Conservation (phyloP, 2,329 filamentous ascomycete species). For the Fusarium heterosporum region DNA sequence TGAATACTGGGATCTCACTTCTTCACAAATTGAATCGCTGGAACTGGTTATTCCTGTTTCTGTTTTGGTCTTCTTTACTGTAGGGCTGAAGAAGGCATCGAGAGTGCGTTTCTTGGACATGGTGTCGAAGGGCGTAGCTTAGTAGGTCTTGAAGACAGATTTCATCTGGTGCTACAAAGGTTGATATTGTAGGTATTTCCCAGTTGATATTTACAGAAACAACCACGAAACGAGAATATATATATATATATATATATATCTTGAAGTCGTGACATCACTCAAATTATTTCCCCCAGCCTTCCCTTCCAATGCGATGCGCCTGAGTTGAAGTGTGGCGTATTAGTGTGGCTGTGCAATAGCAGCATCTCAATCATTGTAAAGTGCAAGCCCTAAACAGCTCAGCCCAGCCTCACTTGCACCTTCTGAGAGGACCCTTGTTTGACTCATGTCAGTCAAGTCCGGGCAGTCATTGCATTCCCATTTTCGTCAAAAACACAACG, state of each 20-base stretch:
- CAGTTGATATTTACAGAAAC: neutral
- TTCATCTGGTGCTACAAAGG: fast-evolving
- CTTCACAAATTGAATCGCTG: conserved; percentile 10
- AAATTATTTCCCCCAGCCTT: conserved; percentile 16
- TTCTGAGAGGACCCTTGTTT: conserved; percentile 38
- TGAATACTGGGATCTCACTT: conserved; percentile 2
- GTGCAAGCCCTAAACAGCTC: conserved; percentile 44
- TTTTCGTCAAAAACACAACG: conserved; percentile 37
- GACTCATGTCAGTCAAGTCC: conserved; percentile 18
- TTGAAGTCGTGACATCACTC: conserved; percentile 42
- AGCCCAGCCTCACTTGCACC: conserved; percentile 45
- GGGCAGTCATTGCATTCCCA: conserved; percentile 38
- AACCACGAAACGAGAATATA: conserved; percentile 1
- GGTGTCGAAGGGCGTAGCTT: neutral
- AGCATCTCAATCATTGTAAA: conserved; percentile 3
- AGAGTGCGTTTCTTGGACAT: conserved; percentile 65
- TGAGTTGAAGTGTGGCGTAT: conserved; percentile 42
- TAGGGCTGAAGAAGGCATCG: conserved; percentile 71
- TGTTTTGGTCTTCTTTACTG: conserved; percentile 43
- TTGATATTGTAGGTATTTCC: neutral
- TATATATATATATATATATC: neutral
- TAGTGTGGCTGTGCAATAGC: conserved; percentile 35
- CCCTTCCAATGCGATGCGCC: neutral
- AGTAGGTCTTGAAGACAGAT: neutral
- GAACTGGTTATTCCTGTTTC: neutral